A percentile compares a stretch with the other conserved stretches of the same genome.
Evolutionary conservation across 345 rosid species (phyloP).

Genomic region (Hibiscus tridactylites): DNA sequence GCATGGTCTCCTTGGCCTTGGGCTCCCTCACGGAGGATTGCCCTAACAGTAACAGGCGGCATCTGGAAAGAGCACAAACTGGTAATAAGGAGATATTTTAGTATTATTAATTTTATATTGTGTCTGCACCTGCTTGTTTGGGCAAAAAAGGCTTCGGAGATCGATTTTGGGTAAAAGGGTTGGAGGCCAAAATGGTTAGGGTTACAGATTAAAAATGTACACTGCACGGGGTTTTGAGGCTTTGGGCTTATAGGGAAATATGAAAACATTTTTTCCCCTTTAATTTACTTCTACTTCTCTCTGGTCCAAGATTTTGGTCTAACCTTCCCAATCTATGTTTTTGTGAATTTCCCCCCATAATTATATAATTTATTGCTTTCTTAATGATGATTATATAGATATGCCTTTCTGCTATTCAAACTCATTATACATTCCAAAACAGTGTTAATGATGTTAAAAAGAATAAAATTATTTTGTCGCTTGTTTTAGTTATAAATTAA

Average conservation of each 20-base stretch:
- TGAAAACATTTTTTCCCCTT: neutral
- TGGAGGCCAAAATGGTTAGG: neutral
- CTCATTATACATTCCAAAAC: too few relatives aligned
- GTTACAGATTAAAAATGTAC: neutral
- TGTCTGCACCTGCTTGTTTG: neutral
- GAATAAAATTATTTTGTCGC: too few relatives aligned
- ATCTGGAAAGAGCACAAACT: conserved; percentile 25
- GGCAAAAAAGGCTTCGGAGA: neutral
- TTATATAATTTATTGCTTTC: too few relatives aligned
- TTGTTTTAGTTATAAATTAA: too few relatives aligned
- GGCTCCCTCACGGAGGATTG: conserved; percentile 15
- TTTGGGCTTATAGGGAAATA: neutral
- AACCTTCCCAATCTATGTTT: neutral
- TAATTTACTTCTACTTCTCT: neutral
- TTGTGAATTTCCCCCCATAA: neutral
- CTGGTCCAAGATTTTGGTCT: neutral
- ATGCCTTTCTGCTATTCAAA: too few relatives aligned
- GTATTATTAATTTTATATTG: neutral
- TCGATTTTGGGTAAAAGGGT: neutral
- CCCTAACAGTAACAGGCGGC: conserved; percentile 15
- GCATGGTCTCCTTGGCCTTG: conserved; percentile 17
- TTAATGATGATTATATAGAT: too few relatives aligned
- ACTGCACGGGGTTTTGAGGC: neutral
- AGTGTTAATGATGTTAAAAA: too few relatives aligned
- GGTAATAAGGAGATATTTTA: conserved; percentile 17